phyloP scores from a whole-genome alignment of 345 rosid species.

The Linum tenue region DNA sequence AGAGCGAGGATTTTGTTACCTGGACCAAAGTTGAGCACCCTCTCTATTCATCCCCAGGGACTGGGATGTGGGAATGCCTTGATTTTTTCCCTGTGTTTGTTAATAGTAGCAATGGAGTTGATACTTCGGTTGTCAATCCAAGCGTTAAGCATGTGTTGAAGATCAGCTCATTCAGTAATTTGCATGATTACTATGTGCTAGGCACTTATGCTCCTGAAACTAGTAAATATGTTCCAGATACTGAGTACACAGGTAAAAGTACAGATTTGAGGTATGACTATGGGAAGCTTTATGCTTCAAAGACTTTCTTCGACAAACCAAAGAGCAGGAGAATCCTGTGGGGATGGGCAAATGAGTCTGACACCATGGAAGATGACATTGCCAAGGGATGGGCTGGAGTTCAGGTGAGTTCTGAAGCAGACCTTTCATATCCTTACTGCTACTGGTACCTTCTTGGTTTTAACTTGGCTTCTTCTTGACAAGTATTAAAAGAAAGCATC shows the following conservation, averaged over 20 bases:
- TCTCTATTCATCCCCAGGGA: slow-evolving; percentile 22
- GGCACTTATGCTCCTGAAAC: slow-evolving; percentile 40
- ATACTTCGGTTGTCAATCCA: slow-evolving; percentile 31
- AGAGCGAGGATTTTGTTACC: slow-evolving; percentile 35
- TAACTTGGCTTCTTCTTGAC: background rate
- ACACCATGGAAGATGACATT: slow-evolving; percentile 37
- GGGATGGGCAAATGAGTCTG: slow-evolving; percentile 58
- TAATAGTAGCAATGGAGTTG: slow-evolving; percentile 29
- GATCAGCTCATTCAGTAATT: slow-evolving; percentile 23
- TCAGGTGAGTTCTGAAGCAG: slow-evolving; percentile 30
- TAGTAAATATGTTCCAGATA: slow-evolving; percentile 32
- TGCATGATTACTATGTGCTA: slow-evolving; percentile 40
- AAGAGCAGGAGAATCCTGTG: slow-evolving; percentile 52
- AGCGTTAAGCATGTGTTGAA: slow-evolving; percentile 51
- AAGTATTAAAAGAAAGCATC: background rate
- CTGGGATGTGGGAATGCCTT: slow-evolving; percentile 67
- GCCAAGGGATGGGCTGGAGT: slow-evolving; percentile 67
- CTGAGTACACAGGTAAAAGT: slow-evolving; percentile 29
- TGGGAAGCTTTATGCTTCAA: slow-evolving; percentile 60
- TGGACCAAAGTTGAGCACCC: slow-evolving; percentile 33
- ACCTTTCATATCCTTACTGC: background rate
- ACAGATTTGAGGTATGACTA: slow-evolving; percentile 48
- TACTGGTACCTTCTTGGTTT: background rate
- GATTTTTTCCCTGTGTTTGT: slow-evolving; percentile 48
- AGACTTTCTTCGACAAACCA: slow-evolving; percentile 47